Evolutionary conservation across 164 flowering plant genomes (phyloP).

Genomic region (Tinospora cordifolia): DNA sequence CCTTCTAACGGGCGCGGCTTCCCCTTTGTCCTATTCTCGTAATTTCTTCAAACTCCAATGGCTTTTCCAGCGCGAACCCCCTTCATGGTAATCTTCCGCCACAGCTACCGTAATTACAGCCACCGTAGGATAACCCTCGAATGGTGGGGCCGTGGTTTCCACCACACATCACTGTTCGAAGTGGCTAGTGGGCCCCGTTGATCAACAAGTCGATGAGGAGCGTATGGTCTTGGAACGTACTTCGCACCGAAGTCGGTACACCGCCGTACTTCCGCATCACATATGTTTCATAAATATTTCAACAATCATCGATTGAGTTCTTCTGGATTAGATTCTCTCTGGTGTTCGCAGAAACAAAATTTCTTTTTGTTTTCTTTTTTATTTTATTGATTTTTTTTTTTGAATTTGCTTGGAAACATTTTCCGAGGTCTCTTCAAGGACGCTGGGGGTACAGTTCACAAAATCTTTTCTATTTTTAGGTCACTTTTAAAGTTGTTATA

Average conservation of each 20-base stretch:
- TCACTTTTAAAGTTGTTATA: neutral
- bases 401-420: no score
- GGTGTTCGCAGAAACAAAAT: neutral
- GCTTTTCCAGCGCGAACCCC: neutral
- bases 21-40: neutral
- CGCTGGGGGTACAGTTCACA: slow-evolving; percentile 4
- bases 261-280: neutral
- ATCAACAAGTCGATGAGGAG: neutral
- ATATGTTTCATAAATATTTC: neutral
- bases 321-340: slow-evolving; percentile 11
- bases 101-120: neutral
- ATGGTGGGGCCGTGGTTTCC: neutral
- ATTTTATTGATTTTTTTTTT: no score
- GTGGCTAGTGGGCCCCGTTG: neutral
- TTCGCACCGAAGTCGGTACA: neutral
- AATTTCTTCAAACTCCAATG: neutral
- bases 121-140: neutral
- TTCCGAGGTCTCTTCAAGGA: neutral
- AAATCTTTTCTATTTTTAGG: slow-evolving; percentile 6
- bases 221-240: neutral
- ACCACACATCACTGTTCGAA: neutral
- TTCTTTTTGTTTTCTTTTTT: neutral
- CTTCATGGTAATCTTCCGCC: neutral
- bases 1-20: neutral
- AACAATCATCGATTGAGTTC: neutral